Evolutionary conservation across 208 protist genomes (phyloP).

Genomic region (Leptomonas pyrrhocoris): DNA sequence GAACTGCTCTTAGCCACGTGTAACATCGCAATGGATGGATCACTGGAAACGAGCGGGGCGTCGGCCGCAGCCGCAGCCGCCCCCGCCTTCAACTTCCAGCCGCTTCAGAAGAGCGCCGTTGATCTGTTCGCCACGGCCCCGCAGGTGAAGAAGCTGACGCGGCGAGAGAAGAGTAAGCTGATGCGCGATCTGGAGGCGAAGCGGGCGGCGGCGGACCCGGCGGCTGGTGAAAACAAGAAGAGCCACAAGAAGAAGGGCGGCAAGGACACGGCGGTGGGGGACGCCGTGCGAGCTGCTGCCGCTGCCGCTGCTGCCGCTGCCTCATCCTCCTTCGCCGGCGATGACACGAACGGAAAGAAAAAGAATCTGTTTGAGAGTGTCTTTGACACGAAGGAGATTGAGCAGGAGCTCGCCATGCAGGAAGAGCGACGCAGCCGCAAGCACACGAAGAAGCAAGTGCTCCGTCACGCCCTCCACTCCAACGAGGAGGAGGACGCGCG

Average conservation of each 20-base stretch:
- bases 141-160: slow-evolving; percentile 83
- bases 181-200: slow-evolving; percentile 41
- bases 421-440: slow-evolving; percentile 37
- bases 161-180: slow-evolving; percentile 74
- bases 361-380: slow-evolving; percentile 50
- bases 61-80: not conserved
- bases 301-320: not conserved
- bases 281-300: slow-evolving; percentile 13
- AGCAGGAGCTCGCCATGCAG: slow-evolving; percentile 32
- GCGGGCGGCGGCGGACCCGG: slow-evolving; percentile 10
- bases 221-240: not conserved
- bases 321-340: slow-evolving; percentile 7
- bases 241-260: slow-evolving; percentile 8
- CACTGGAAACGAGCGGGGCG: slow-evolving; percentile 5
- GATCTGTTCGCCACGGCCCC: slow-evolving; percentile 85
- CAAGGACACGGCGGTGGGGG: slow-evolving; percentile 17
- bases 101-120: slow-evolving; percentile 68
- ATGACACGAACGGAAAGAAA: not conserved
- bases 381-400: slow-evolving; percentile 46
- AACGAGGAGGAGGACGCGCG: slow-evolving; percentile 88
- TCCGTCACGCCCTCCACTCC: slow-evolving; percentile 77
- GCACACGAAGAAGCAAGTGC: slow-evolving; percentile 58
- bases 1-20: no score
- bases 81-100: slow-evolving; percentile 57
- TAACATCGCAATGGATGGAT: not conserved